Evolutionary conservation across 2,329 filamentous ascomycete genomes (phyloP).

Genomic region (Arthrobotrys pseudoclavata): DNA sequence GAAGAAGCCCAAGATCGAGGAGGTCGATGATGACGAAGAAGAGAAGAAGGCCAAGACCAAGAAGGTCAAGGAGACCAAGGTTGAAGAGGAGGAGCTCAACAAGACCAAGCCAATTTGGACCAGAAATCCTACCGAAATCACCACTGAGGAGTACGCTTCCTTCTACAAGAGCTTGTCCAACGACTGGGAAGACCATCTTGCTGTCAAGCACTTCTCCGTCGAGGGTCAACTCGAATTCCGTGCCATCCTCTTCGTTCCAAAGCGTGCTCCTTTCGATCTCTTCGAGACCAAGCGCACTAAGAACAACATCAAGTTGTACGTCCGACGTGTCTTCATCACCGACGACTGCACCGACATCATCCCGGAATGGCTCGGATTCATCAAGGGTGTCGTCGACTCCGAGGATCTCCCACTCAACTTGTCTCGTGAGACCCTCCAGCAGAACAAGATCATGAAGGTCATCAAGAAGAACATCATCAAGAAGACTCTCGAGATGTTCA

Average conservation of each 20-base stretch:
- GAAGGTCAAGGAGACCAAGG: constrained; percentile 98
- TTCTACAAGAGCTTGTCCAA: constrained; percentile 99
- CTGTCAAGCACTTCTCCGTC: constrained; percentile 99
- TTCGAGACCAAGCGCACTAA: constrained; percentile 99
- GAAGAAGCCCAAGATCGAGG: constrained; percentile 96
- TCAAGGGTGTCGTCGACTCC: constrained; percentile 99
- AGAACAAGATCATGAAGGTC: constrained; percentile 99
- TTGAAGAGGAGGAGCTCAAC: constrained; percentile 99
- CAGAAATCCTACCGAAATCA: constrained; percentile 95
- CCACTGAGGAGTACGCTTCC: constrained; percentile 93
- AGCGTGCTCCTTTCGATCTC: constrained; percentile 98
- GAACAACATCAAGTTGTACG: constrained; percentile 99
- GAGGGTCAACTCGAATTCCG: constrained; percentile 99
- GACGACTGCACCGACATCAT: constrained; percentile 99
- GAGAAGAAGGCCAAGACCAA: constrained; percentile 98
- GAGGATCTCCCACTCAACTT: constrained; percentile 99
- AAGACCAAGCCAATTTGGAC: constrained; percentile 99
- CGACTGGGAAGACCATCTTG: constrained; percentile 99
- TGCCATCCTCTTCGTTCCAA: constrained; percentile 98
- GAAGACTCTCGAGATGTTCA: constrained; percentile 99
- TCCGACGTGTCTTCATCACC: constrained; percentile 99
- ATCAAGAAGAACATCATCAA: constrained; percentile 99
- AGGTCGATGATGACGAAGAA: constrained; percentile 84
- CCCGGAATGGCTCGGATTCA: constrained; percentile 98
- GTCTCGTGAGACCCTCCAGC: constrained; percentile 99